Conservation (phyloP, 371 early-diverging fungal species). For the Rhizopus arrhizus region DNA sequence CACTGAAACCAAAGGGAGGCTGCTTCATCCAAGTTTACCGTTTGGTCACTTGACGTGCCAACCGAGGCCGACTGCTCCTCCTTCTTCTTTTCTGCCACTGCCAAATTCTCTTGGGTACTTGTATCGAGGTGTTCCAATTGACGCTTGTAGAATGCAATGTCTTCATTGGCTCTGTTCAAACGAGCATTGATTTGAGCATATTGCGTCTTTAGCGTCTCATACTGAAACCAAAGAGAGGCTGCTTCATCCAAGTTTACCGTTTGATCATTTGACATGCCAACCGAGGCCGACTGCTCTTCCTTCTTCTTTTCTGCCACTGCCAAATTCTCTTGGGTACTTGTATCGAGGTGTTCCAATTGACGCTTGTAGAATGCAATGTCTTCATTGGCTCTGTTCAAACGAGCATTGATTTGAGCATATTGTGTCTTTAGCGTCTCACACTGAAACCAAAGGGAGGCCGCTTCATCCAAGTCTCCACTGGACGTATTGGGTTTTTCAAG, state of each 20-base stretch:
- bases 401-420: slow-evolving; percentile 25
- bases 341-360: slow-evolving; percentile 19
- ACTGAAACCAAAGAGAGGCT: slow-evolving; percentile 32
- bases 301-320: not conserved
- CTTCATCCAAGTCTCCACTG: slow-evolving; percentile 3
- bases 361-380: slow-evolving; percentile 27
- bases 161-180: slow-evolving; percentile 22
- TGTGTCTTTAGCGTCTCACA: slow-evolving; percentile 29
- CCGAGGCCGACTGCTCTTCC: not conserved
- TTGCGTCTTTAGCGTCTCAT: slow-evolving; percentile 28
- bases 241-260: slow-evolving; percentile 9
- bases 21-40: slow-evolving; percentile 9
- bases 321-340: not conserved
- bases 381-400: slow-evolving; percentile 21
- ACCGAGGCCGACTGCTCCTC: not conserved
- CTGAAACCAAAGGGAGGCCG: slow-evolving; percentile 32
- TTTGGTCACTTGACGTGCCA: not conserved
- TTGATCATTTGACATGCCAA: not conserved
- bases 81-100: not conserved
- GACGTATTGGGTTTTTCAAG: not conserved
- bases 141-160: slow-evolving; percentile 24
- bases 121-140: slow-evolving; percentile 19
- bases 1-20: slow-evolving; percentile 32
- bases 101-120: not conserved
- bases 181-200: slow-evolving; percentile 26